Evolutionary conservation across 2,329 filamentous ascomycete species (phyloP).

Genomic region (Epichloe typhina): DNA sequence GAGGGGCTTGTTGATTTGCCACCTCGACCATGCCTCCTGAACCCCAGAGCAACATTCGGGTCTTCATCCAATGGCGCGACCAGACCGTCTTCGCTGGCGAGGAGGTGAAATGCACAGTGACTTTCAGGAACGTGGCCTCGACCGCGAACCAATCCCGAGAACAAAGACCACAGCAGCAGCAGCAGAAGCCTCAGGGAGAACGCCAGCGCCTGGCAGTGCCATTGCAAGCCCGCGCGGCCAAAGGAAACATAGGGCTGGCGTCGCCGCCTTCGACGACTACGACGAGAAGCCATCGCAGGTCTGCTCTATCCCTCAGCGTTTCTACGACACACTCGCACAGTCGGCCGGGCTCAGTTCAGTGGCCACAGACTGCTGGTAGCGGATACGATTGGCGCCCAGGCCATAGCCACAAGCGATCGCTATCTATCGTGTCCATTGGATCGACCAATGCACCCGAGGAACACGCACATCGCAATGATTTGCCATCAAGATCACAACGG

Average conservation of each 20-base stretch:
- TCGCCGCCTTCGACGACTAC: slow-evolving; percentile 28
- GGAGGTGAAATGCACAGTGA: slow-evolving; percentile 89
- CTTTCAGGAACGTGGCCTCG: slow-evolving; percentile 73
- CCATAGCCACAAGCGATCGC: slow-evolving; percentile 59
- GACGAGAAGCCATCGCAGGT: slow-evolving; percentile 45
- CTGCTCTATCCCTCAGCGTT: slow-evolving; percentile 51
- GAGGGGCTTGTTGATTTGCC: slow-evolving; percentile 12
- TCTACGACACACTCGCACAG: slow-evolving; percentile 32
- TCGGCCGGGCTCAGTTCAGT: slow-evolving; percentile 34
- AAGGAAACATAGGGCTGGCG: slow-evolving; percentile 30
- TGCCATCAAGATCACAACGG: slow-evolving; percentile 30
- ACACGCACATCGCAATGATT: slow-evolving; percentile 28
- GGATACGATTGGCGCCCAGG: slow-evolving; percentile 22
- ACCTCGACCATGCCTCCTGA: slow-evolving; percentile 34
- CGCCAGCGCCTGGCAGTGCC: slow-evolving; percentile 29
- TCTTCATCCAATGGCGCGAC: slow-evolving; percentile 90
- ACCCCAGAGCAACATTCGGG: slow-evolving; percentile 61
- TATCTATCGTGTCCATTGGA: slow-evolving; percentile 72
- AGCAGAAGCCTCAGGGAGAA: slow-evolving; percentile 16
- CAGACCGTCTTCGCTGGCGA: slow-evolving; percentile 94
- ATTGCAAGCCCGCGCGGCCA: slow-evolving; percentile 26
- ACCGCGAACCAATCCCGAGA: slow-evolving; percentile 21
- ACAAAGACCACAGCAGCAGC: slow-evolving; percentile 11
- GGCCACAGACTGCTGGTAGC: slow-evolving; percentile 23
- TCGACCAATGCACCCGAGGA: slow-evolving; percentile 38